Evolutionary conservation across 2,329 filamentous ascomycete genomes (phyloP), one percentile per base, ranked within the genome.

Genomic region (Cadophora gregata): DNA sequence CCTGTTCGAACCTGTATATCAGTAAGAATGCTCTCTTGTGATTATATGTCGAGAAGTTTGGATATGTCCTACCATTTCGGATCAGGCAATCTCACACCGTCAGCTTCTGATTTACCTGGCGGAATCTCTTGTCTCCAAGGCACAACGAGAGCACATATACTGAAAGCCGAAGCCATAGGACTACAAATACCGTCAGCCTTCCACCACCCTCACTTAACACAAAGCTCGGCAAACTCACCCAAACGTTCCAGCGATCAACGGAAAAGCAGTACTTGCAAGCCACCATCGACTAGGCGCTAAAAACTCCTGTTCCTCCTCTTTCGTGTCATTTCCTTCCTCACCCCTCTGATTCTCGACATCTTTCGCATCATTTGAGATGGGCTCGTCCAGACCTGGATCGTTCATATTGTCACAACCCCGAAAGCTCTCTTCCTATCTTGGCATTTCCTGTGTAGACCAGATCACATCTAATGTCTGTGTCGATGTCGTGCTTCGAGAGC

Each of bases 141-240:
- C 31, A 88, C 89, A 1, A 93, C 92, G n/a, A 97, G 83, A 8
- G 93, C 92, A 68, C 91, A 93, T 66, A 97, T 93, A 65, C 91
- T 95, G 79, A 96, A 91, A 33, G 96, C 89, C 66, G 94, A 97
- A 2, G 94, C 94, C 10, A 97, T 86, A 0, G 94, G 94, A 0
- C 93, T 59, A 21, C n/a, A 45, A 1, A 19, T 14, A 27, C 3
- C 16, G 29, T 42, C 14, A 59, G 21, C 45, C 55, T 59, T 27
- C 36, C 7, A 27, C 19, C 14, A 21, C 24, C 6, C 24, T 25
- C 29, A 36, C 10, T 36, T 19, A 1, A 2, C 12, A n/a, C 14
- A 27, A 4, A 45, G 21, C 38, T 42, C 5, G 21, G 6, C 45
- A 16, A 8, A 27, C 56, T 59, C 19, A 59, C 56, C 56, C 93